A percentile compares a stretch with the other conserved stretches of the same genome.
Evolutionary conservation across 2,329 filamentous ascomycete species (phyloP).

Genomic region (Fusarium redolens): DNA sequence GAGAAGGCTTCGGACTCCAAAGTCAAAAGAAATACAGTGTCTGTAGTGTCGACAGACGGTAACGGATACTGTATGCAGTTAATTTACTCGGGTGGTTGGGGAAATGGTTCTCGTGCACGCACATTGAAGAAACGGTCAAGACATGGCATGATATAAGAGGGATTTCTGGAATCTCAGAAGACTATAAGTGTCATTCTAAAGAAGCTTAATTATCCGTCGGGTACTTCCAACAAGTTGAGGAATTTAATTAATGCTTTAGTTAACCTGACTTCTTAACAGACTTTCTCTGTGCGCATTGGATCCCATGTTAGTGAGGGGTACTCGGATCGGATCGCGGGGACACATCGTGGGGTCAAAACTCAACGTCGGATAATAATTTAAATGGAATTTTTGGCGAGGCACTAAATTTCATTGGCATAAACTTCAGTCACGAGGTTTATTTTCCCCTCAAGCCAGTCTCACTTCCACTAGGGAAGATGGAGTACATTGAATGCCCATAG

Average conservation of each 20-base stretch:
- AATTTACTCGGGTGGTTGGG: conserved; percentile 4
- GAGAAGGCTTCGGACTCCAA: not conserved
- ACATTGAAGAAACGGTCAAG: not conserved
- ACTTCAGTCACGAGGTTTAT: not conserved
- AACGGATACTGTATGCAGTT: conserved; percentile 5
- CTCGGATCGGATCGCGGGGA: conserved; percentile 21
- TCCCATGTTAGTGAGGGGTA: conserved; percentile 19
- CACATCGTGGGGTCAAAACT: conserved; percentile 19
- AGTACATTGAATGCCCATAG: not conserved
- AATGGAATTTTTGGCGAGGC: not conserved
- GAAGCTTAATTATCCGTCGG: not conserved
- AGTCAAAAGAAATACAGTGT: conserved; percentile 8
- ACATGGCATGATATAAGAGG: not conserved
- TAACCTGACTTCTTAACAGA: not conserved
- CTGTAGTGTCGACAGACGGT: fast-evolving
- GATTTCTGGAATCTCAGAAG: not conserved
- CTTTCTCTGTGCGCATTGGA: not conserved
- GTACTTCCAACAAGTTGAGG: not conserved
- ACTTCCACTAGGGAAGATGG: not conserved
- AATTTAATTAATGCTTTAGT: not conserved
- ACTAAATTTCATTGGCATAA: not conserved
- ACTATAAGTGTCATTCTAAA: not conserved
- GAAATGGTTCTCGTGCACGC: not conserved
- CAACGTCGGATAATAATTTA: not conserved
- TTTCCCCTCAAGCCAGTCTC: not conserved